phyloP scores from a whole-genome alignment of 1,284 basidiomycete species.

The Moesziomyces sp. region DNA sequence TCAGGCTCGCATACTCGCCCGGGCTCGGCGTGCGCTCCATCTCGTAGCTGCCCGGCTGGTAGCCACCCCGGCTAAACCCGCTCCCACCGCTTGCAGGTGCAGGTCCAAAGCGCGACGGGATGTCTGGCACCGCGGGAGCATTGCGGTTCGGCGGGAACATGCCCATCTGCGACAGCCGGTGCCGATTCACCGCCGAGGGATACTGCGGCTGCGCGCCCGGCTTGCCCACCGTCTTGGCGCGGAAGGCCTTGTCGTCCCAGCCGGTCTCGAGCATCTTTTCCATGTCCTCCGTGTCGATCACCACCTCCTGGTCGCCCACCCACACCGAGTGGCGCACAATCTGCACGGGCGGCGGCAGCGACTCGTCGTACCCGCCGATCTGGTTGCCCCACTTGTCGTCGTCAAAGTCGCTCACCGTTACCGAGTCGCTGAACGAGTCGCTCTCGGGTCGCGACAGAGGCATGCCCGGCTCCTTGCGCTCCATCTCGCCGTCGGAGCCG shows the following conservation, averaged over 20 bases:
- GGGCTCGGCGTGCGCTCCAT: constrained; percentile 48
- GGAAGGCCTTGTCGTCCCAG: constrained; percentile 53
- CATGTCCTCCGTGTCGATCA: constrained; percentile 58
- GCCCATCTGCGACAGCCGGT: constrained; percentile 38
- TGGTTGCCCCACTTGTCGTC: constrained; percentile 88
- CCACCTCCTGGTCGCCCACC: constrained; percentile 53
- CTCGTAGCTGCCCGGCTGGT: constrained; percentile 41
- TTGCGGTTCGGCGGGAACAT: constrained; percentile 30
- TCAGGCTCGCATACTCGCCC: constrained; percentile 50
- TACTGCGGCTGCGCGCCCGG: constrained; percentile 25
- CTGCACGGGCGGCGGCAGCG: constrained; percentile 55
- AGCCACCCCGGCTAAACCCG: constrained; percentile 5
- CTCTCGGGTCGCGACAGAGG: constrained; percentile 30
- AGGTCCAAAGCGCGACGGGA: constrained; percentile 38
- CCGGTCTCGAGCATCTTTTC: constrained; percentile 61
- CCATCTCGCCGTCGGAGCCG: constrained; percentile 65
- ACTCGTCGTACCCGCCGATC: constrained; percentile 68
- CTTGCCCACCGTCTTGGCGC: constrained; percentile 18
- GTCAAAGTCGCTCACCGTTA: constrained; percentile 71
- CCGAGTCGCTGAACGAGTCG: constrained; percentile 47
- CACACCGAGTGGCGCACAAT: constrained; percentile 58
- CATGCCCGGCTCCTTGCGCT: constrained; percentile 42
- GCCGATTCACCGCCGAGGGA: constrained; percentile 34
- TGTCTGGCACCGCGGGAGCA: constrained; percentile 43
- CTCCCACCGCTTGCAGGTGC: not conserved